Conservation (phyloP, 257 asterid species). For the Salvia rosmarinus region DNA sequence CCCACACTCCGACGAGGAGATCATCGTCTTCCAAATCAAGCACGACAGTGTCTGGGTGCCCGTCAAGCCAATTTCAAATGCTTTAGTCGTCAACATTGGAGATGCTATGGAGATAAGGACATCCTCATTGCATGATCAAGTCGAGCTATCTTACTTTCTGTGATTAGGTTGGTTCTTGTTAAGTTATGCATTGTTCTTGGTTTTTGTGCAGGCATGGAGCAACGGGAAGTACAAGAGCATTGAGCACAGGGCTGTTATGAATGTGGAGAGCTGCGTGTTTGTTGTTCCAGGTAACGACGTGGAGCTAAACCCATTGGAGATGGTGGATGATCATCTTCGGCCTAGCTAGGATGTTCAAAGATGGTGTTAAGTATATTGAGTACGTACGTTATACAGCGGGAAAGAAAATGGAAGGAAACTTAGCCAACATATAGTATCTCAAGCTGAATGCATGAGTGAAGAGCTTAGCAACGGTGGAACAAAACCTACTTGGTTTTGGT, state of each 20-base stretch:
- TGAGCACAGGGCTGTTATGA: slow-evolving; percentile 48
- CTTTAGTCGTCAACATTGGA: slow-evolving; percentile 49
- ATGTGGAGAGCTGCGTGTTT: slow-evolving; percentile 39
- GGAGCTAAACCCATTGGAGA: slow-evolving; percentile 37
- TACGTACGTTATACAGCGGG: slow-evolving; percentile 41
- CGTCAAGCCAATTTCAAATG: slow-evolving; percentile 44
- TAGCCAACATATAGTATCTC: slow-evolving; percentile 40
- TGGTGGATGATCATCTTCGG: slow-evolving; percentile 33
- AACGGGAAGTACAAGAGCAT: slow-evolving; percentile 55
- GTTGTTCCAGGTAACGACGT: slow-evolving; percentile 47
- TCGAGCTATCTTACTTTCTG: too few species aligned
- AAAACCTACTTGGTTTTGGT: too few species aligned
- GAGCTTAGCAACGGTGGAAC: too few species aligned
- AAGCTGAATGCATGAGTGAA: background rate
- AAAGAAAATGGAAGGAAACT: slow-evolving; percentile 46
- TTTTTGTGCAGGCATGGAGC: slow-evolving; percentile 48
- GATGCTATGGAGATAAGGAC: slow-evolving; percentile 41
- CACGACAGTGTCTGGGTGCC: slow-evolving; percentile 52
- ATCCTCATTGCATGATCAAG: background rate
- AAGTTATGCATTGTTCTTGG: background rate
- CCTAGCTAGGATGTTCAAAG: slow-evolving; percentile 36
- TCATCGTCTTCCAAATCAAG: slow-evolving; percentile 43
- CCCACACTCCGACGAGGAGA: slow-evolving; percentile 49
- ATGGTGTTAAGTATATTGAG: slow-evolving; percentile 39
- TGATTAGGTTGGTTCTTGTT: background rate